Percentiles rank a stretch among this genome's conserved stretches.
These are phyloP conservation scores for Funneliformis geosporum DNA, from an alignment of 192 early-diverging fungal genomes.

Conservation along the genomic window DNA sequence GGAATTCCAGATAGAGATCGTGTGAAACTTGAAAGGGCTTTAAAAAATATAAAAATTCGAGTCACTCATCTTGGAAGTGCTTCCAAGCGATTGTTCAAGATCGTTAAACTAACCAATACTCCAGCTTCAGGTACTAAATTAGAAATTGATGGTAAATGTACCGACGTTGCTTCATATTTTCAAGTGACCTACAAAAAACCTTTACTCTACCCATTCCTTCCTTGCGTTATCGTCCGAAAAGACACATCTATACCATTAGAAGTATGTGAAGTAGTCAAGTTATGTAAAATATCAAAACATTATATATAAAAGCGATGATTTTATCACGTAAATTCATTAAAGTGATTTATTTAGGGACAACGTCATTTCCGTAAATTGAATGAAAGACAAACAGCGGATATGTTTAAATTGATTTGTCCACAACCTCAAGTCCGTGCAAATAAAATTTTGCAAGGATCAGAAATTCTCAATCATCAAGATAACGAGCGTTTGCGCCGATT, in stretches of 20 bases:
- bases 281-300: slow-evolving; percentile 4
- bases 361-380: not conserved
- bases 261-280: slow-evolving; percentile 73
- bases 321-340: too few species aligned
- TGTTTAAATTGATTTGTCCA: not conserved
- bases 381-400: not conserved
- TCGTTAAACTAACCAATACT: slow-evolving; percentile 64
- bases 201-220: slow-evolving; percentile 78
- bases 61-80: slow-evolving; percentile 43
- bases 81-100: slow-evolving; percentile 66
- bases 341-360: not conserved
- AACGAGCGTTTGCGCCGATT: not conserved
- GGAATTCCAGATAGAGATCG: slow-evolving; percentile 49
- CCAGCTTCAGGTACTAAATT: slow-evolving; percentile 76
- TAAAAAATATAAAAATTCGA: slow-evolving; percentile 58
- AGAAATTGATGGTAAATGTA: slow-evolving; percentile 52
- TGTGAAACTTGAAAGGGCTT: slow-evolving; percentile 45
- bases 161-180: slow-evolving; percentile 78
- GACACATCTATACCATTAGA: slow-evolving; percentile 84
- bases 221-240: slow-evolving; percentile 73
- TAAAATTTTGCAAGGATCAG: not conserved
- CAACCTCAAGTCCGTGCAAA: not conserved
- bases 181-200: slow-evolving; percentile 65
- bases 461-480: not conserved
- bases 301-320: too few species aligned